Conservation (phyloP, 352 stramenopile genomes). For the Phytophthora chlamydospora region DNA sequence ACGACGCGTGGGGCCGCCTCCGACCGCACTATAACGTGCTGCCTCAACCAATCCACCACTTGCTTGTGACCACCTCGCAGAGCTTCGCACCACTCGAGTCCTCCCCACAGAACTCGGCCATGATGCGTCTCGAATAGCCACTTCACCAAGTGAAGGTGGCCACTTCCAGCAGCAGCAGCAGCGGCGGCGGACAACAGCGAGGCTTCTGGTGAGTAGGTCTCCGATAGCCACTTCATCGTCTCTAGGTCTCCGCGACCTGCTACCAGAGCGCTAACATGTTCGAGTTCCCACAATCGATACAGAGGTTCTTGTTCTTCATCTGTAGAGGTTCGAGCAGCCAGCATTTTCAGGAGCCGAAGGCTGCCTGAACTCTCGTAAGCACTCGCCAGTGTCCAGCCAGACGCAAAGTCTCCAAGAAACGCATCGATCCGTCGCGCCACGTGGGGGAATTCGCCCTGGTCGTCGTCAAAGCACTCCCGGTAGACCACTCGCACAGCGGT, state of each 20-base stretch:
- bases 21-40: not conserved
- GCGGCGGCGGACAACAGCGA: too few species aligned
- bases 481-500: slow-evolving; percentile 8
- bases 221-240: not conserved
- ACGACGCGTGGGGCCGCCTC: not conserved
- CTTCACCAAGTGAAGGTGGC: not conserved
- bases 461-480: slow-evolving; percentile 1
- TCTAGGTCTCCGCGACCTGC: not conserved
- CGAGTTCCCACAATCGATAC: slow-evolving; percentile 3
- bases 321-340: too few species aligned
- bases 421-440: not conserved
- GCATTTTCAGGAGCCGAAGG: too few species aligned
- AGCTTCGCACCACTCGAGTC: not conserved
- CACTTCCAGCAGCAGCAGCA: too few species aligned
- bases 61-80: not conserved
- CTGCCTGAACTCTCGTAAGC: too few species aligned
- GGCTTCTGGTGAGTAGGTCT: not conserved
- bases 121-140: not conserved
- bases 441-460: slow-evolving; percentile 5
- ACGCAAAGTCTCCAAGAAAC: not conserved
- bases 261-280: not conserved
- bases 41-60: not conserved
- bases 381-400: too few species aligned
- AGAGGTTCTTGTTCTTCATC: not conserved
- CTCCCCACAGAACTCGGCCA: slow-evolving; percentile 2